Conservation (phyloP, 345 rosid species). For the Arabis hirsuta region DNA sequence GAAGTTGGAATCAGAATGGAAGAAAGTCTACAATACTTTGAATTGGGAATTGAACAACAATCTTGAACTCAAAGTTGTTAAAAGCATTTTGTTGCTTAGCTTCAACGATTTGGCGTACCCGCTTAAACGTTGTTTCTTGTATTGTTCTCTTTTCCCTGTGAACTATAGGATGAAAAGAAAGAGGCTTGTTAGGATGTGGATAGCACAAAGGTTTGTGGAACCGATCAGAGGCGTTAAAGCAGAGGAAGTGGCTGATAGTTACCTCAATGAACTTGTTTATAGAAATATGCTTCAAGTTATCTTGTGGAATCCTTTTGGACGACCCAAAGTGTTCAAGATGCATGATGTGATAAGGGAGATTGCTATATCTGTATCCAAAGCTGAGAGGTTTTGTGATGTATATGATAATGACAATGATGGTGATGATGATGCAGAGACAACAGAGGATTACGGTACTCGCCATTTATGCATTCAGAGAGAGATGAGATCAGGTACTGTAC, state of each 20-base stretch:
- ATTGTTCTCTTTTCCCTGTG: constrained; percentile 45
- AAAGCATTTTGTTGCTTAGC: constrained; percentile 46
- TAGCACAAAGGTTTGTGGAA: constrained; percentile 48
- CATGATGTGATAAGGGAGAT: constrained; percentile 52
- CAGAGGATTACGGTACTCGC: constrained; percentile 21
- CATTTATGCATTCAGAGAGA: constrained; percentile 43
- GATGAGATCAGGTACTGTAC: constrained; percentile 11
- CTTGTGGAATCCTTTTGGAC: constrained; percentile 38
- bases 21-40: constrained; percentile 38
- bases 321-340: constrained; percentile 45
- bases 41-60: constrained; percentile 44
- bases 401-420: constrained; percentile 13
- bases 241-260: constrained; percentile 47
- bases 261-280: constrained; percentile 46
- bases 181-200: constrained; percentile 44
- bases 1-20: constrained; percentile 43
- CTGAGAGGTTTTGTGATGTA: constrained; percentile 40
- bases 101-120: constrained; percentile 42
- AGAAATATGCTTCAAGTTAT: constrained; percentile 51
- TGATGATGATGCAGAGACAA: constrained; percentile 20
- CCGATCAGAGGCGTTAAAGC: constrained; percentile 29
- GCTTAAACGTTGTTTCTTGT: constrained; percentile 45
- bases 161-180: constrained; percentile 39
- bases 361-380: constrained; percentile 44
- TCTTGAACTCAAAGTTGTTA: constrained; percentile 38